Base-by-base conservation (phyloP, 2,329 filamentous ascomycete species). In the Calonectria pseudoreteaudii region DNA sequence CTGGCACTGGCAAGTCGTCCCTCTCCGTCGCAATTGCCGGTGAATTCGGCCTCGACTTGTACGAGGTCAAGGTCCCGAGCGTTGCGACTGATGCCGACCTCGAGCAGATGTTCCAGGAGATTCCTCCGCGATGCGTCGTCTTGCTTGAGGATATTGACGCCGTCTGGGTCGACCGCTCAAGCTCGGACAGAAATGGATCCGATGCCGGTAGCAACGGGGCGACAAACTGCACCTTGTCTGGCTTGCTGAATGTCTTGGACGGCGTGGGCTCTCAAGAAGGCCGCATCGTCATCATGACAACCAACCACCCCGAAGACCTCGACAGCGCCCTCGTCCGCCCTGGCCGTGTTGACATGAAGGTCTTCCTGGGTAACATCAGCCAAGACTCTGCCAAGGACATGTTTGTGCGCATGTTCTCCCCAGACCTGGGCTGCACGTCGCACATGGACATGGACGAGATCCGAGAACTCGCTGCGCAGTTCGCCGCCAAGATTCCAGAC, bases 281-380 rank as follows among this genome's bases (percentile, higher is more conserved):
- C 2, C 88, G 92, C 20, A 91, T 94, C 31, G 87, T 95, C 23
- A 90, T 95, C 81, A 94, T 95, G 92, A 95, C 93, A 0, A 93
- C 92, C 34, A 95, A 94, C 78, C 88, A 90, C 65, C 88, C 90
- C 0, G 91, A 94, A 65, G 88, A 90, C 66, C 88, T 94, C 0
- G 92, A 94, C 78, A 84, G 87, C 2, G 93, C 92, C 0, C 86
- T 95, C 0, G 86, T 93, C 13, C 87, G 93, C 0, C 93, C 93
- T 0, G 93, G 93, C 0, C 87, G 93, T 2, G 90, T 95, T 1
- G 93, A 95, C 77, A 87, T 90, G 82, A 90, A 89, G 73, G 88
- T 94, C 11, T 82, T 86, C 18, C 91, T 95, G 66, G 86, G 85
- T 36, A 84, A 87, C 74, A 88, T 89, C 36, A 86, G 85, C 53